A percentile compares a stretch with the other conserved stretches of the same genome.
These are phyloP conservation scores for Eucalyptus erythrocorys DNA, from an alignment of 345 rosid species.

Conservation along the genomic window DNA sequence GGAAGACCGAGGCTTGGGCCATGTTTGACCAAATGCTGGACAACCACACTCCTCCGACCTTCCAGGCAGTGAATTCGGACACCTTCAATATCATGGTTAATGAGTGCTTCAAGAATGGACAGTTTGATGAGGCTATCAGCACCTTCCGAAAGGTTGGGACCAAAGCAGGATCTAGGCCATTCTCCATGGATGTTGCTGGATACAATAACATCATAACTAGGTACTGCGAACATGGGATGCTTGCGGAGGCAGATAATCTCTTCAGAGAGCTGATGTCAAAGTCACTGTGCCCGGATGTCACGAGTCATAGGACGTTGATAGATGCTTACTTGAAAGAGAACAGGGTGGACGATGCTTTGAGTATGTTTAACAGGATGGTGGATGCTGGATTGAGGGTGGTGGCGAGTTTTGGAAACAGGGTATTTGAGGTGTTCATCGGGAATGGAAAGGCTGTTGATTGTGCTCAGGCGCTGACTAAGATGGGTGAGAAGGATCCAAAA, in stretches of 20 bases:
- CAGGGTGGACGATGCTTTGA: slow-evolving; percentile 62
- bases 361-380: slow-evolving; percentile 55
- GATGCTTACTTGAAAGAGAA: slow-evolving; percentile 65
- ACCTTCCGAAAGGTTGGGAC: slow-evolving; percentile 74
- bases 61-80: slow-evolving; percentile 78
- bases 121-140: slow-evolving; percentile 43
- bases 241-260: slow-evolving; percentile 55
- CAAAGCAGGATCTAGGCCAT: slow-evolving; percentile 53
- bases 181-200: slow-evolving; percentile 79
- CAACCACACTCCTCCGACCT: slow-evolving; percentile 76
- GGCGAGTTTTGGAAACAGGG: slow-evolving; percentile 67
- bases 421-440: slow-evolving; percentile 56
- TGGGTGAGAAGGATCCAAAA: slow-evolving; percentile 92
- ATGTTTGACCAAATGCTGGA: slow-evolving; percentile 83
- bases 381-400: slow-evolving; percentile 76
- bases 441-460: slow-evolving; percentile 65
- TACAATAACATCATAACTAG: slow-evolving; percentile 61
- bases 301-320: slow-evolving; percentile 57
- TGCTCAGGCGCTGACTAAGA: slow-evolving; percentile 55
- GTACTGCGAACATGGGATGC: slow-evolving; percentile 73
- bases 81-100: slow-evolving; percentile 80
- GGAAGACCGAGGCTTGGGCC: slow-evolving; percentile 50
- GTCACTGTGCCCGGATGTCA: slow-evolving; percentile 68
- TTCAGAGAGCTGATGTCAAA: slow-evolving; percentile 47
- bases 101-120: slow-evolving; percentile 74